Evolutionary conservation across 495 filamentous ascomycete genomes (phyloP).

Genomic region (Neurospora pannonica): DNA sequence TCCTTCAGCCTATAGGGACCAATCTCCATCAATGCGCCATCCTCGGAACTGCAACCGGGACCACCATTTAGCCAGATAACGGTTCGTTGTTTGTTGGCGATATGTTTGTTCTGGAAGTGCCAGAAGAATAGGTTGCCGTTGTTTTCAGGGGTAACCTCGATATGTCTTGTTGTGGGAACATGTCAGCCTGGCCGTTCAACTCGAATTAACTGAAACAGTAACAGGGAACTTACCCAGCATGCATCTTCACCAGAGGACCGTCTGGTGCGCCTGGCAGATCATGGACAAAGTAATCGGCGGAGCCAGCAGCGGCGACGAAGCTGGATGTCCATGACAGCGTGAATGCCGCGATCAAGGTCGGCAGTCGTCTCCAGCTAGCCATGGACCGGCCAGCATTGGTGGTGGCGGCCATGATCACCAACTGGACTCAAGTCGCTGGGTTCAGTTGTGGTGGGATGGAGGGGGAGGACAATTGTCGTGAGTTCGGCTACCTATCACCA

Average conservation of each 20-base stretch:
- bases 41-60: constrained; percentile 92
- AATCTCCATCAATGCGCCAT: constrained; percentile 95
- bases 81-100: constrained; percentile 83
- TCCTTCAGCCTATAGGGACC: constrained; percentile 85
- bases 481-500: constrained; percentile 8
- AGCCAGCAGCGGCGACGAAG: constrained; percentile 33
- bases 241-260: constrained; percentile 84
- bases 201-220: background rate
- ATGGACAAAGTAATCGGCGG: constrained; percentile 84
- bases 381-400: constrained; percentile 6
- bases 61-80: constrained; percentile 97
- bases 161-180: constrained; percentile 56
- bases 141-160: constrained; percentile 72
- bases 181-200: constrained; percentile 8
- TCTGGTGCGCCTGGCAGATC: constrained; percentile 77
- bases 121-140: constrained; percentile 98
- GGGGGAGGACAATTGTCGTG: background rate
- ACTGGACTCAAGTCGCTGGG: background rate
- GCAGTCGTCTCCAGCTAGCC: constrained; percentile 27
- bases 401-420: constrained; percentile 16
- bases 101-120: constrained; percentile 92
- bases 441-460: background rate
- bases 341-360: constrained; percentile 23
- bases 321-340: constrained; percentile 25
- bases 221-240: constrained; percentile 69